These are phyloP conservation scores for Pestalotiopsis sp. DNA, from an alignment of 2,329 filamentous ascomycete species.

Conservation along the genomic window DNA sequence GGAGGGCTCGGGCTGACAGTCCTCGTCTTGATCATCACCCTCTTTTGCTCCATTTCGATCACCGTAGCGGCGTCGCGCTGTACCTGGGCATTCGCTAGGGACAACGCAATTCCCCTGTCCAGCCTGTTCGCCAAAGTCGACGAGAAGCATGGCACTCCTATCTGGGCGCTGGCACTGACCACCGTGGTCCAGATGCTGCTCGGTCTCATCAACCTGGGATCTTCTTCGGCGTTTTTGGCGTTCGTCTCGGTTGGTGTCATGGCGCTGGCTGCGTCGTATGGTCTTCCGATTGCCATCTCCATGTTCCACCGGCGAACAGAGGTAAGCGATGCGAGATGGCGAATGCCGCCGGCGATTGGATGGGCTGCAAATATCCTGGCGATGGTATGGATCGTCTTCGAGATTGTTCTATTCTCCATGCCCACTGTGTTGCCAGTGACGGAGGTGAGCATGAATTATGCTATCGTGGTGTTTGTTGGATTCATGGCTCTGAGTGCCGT, in stretches of 20 bases:
- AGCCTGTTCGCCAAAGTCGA: conserved; percentile 55
- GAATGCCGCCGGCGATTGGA: conserved; percentile 45
- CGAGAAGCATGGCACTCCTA: conserved; percentile 52
- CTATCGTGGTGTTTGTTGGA: conserved; percentile 56
- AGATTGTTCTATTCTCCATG: conserved; percentile 54
- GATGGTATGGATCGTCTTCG: conserved; percentile 53
- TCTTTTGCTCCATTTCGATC: conserved; percentile 66
- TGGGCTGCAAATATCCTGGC: conserved; percentile 48
- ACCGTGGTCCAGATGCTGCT: conserved; percentile 57
- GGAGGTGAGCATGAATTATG: conserved; percentile 47
- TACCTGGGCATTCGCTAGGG: conserved; percentile 67
- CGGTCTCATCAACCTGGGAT: conserved; percentile 61
- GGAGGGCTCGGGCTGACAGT: conserved; percentile 54
- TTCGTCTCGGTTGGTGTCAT: conserved; percentile 59
- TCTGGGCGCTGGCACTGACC: conserved; percentile 59
- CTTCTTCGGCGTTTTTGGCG: conserved; percentile 59
- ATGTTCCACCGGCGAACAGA: conserved; percentile 47
- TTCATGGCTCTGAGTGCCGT: conserved; percentile 36
- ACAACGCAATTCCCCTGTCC: conserved; percentile 58
- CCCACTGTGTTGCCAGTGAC: conserved; percentile 34
- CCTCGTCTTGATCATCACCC: conserved; percentile 57
- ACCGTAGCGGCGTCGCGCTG: conserved; percentile 69
- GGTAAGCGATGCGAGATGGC: conserved; percentile 52
- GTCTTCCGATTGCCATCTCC: conserved; percentile 57
- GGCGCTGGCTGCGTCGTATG: conserved; percentile 57